A percentile compares a stretch with the other conserved stretches of the same genome.
Conservation (phyloP, 495 filamentous ascomycete species). For the Aspergillus hancockii region DNA sequence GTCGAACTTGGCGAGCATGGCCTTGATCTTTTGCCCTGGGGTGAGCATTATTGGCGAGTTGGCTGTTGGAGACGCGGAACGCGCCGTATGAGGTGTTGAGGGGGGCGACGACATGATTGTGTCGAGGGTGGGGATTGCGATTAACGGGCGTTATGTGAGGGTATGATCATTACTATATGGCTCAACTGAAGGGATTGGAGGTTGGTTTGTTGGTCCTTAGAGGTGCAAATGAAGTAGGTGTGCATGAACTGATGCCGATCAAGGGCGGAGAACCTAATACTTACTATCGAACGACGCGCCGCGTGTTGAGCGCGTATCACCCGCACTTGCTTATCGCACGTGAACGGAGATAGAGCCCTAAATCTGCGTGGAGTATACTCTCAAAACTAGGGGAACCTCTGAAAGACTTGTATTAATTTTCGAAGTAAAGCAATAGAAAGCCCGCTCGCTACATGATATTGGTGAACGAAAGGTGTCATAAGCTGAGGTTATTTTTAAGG, state of each 20-base stretch:
- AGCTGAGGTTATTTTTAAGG: not conserved
- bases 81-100: conserved; percentile 46
- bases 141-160: not conserved
- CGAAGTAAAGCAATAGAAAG: too few relatives aligned
- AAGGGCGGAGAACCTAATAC: conserved; percentile 20
- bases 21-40: conserved; percentile 68
- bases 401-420: too few relatives aligned
- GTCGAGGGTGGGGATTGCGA: not conserved
- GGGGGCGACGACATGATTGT: conserved; percentile 43
- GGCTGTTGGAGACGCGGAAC: conserved; percentile 35
- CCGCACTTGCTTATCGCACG: conserved; percentile 16
- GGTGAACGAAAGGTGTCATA: not conserved
- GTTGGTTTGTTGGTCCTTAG: not conserved
- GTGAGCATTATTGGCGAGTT: conserved; percentile 54
- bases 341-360: conserved; percentile 6
- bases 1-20: conserved; percentile 64
- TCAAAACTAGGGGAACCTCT: not conserved
- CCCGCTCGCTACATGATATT: too few relatives aligned
- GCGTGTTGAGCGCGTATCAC: conserved; percentile 22
- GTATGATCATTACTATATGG: not conserved
- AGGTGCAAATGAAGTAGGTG: not conserved
- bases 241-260: not conserved
- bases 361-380: not conserved
- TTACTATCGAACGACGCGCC: conserved; percentile 15
- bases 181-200: not conserved